A percentile compares a stretch with the other conserved stretches of the same genome.
These are phyloP conservation scores for Heterobasidion occidentale DNA, from an alignment of 1,284 basidiomycete species.

Conservation along the genomic window DNA sequence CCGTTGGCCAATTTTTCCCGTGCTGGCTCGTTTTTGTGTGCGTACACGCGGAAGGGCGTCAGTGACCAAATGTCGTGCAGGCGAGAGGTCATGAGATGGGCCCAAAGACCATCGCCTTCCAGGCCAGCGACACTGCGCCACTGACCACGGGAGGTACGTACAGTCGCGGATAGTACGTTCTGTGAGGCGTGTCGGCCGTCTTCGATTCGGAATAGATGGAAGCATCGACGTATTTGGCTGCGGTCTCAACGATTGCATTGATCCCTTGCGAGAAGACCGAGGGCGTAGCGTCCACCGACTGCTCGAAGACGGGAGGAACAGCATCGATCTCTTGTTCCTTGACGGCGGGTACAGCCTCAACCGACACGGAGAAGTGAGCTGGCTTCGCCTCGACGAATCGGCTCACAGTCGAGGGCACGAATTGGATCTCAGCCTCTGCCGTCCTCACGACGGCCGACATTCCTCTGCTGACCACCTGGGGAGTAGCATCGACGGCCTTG, in stretches of 20 bases:
- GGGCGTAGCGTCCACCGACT: constrained; percentile 7
- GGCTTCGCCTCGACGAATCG: constrained; percentile 22
- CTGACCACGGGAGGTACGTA: constrained; percentile 13
- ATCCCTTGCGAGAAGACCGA: constrained; percentile 7
- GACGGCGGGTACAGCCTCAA: constrained; percentile 24
- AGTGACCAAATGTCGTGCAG: constrained; percentile 14
- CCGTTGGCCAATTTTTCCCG: constrained; percentile 2
- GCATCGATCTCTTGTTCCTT: constrained; percentile 7
- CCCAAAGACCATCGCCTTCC: constrained; percentile 13
- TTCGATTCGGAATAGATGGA: background rate
- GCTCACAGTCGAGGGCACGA: constrained; percentile 35
- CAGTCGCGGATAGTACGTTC: constrained; percentile 1
- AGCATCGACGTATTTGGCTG: constrained; percentile 6
- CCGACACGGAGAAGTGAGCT: constrained; percentile 15
- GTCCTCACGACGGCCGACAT: constrained; percentile 40
- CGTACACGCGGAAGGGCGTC: constrained; percentile 7
- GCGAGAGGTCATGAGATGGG: constrained; percentile 14
- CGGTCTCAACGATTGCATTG: constrained; percentile 6
- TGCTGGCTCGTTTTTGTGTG: constrained; percentile 1
- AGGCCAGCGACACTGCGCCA: constrained; percentile 12
- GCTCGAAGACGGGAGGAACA: constrained; percentile 4
- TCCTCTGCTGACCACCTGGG: constrained; percentile 35
- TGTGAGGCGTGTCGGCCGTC: background rate
- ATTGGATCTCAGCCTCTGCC: constrained; percentile 39
- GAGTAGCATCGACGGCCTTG: constrained; percentile 50